These are phyloP conservation scores for Colletotrichum limetticola DNA, from an alignment of 2,329 filamentous ascomycete species.

Conservation along the genomic window DNA sequence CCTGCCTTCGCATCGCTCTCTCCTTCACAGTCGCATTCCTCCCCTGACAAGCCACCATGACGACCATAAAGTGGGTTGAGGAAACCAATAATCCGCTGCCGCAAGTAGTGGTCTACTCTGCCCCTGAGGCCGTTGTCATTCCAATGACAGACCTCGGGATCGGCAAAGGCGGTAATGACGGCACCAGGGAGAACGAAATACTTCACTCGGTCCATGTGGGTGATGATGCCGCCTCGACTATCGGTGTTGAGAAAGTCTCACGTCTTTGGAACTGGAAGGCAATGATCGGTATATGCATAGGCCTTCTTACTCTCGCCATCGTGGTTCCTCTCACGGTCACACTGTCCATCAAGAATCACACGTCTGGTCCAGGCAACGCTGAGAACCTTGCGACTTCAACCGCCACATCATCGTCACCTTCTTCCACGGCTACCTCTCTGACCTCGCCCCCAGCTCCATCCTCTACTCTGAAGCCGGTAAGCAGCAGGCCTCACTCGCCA, in stretches of 20 bases:
- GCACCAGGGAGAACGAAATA: conserved; percentile 7
- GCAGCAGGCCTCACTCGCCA: not conserved
- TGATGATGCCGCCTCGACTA: not conserved
- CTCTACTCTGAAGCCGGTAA: conserved; percentile 1
- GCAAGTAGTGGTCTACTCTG: conserved; percentile 19
- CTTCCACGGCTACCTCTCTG: not conserved
- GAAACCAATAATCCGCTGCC: conserved; percentile 23
- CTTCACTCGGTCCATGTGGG: not conserved
- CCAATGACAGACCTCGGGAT: not conserved
- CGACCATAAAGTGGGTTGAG: conserved; percentile 16
- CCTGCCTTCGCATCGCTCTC: not conserved
- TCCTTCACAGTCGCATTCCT: not conserved
- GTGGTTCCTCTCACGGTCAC: not conserved
- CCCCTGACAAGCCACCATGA: not conserved
- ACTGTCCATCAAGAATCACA: not conserved
- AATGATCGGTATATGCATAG: conserved; percentile 47
- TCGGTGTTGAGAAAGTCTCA: not conserved
- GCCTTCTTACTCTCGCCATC: not conserved
- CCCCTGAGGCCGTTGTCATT: conserved; percentile 27
- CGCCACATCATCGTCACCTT: not conserved
- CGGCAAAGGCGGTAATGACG: not conserved
- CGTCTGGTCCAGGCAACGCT: not conserved
- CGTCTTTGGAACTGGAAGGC: conserved; percentile 23
- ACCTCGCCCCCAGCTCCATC: not conserved
- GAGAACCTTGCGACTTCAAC: not conserved